These are phyloP conservation scores for Bothriochloa decipiens DNA, from an alignment of 176 grass and related monocot genomes.

Conservation along the genomic window DNA sequence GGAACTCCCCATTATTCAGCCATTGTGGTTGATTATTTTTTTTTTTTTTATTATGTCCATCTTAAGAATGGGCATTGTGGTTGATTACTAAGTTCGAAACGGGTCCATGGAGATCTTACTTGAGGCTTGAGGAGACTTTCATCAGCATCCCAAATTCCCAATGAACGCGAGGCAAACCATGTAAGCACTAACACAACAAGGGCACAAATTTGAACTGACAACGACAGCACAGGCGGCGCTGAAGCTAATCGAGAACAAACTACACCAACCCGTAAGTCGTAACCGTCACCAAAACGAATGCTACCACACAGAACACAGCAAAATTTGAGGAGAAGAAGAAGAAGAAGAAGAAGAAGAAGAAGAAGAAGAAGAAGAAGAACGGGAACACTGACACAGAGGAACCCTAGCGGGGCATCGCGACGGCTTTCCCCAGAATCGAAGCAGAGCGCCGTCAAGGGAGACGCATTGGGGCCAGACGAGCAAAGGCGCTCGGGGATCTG, in stretches of 20 bases:
- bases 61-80: not conserved
- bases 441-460: not conserved
- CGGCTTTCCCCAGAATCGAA: not conserved
- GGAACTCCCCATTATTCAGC: not conserved
- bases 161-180: not conserved
- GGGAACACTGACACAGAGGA: not conserved
- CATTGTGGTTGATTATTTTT: too few relatives aligned
- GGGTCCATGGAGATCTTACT: not conserved
- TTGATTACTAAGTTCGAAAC: not conserved
- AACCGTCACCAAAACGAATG: not conserved
- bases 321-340: not conserved
- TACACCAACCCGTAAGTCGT: slow-evolving; percentile 4
- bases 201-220: not conserved
- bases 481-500: not conserved
- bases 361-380: too few relatives aligned
- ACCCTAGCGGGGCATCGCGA: slow-evolving; percentile 27
- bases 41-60: not conserved
- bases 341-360: too few relatives aligned
- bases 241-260: not conserved
- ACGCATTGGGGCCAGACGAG: not conserved
- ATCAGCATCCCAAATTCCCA: not conserved
- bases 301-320: not conserved
- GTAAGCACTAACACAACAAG: not conserved
- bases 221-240: too few relatives aligned
- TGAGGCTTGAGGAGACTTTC: not conserved